Conservation (phyloP, 169 alveolate species). For the Plasmodium cynomolgi region DNA sequence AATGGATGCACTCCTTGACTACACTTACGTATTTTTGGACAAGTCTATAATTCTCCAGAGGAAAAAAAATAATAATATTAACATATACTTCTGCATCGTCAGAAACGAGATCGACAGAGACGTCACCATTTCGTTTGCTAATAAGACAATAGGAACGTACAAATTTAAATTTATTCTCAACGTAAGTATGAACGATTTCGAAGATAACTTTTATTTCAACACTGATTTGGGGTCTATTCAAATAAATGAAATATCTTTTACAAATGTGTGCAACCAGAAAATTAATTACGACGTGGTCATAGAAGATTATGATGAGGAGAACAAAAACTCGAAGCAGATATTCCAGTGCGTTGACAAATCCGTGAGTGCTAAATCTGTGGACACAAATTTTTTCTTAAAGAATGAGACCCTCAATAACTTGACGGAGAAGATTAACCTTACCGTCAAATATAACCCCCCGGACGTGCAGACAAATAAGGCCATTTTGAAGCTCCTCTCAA, state of each 20-base stretch:
- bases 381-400: constrained; percentile 49
- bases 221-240: constrained; percentile 70
- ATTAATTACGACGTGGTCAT: constrained; percentile 71
- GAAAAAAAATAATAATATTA: constrained; percentile 45
- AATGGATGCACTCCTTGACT: constrained; percentile 54
- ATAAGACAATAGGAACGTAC: constrained; percentile 36
- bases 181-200: constrained; percentile 38
- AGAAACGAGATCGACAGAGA: constrained; percentile 36
- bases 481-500: constrained; percentile 50
- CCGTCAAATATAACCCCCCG: constrained; percentile 49
- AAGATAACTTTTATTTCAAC: constrained; percentile 65
- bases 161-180: constrained; percentile 71
- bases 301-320: constrained; percentile 71
- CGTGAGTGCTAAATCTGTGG: constrained; percentile 45
- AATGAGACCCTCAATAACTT: constrained; percentile 25
- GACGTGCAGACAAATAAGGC: constrained; percentile 50
- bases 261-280: constrained; percentile 66
- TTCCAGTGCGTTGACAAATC: constrained; percentile 62
- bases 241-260: constrained; percentile 70
- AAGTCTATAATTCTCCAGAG: constrained; percentile 42
- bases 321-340: constrained; percentile 43
- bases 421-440: constrained; percentile 47
- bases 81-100: constrained; percentile 50
- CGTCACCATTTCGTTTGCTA: constrained; percentile 46
- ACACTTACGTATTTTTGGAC: constrained; percentile 53